Conservation (phyloP, 1,139 yeast species). For the Yamadazyma pseudoaaseri region DNA sequence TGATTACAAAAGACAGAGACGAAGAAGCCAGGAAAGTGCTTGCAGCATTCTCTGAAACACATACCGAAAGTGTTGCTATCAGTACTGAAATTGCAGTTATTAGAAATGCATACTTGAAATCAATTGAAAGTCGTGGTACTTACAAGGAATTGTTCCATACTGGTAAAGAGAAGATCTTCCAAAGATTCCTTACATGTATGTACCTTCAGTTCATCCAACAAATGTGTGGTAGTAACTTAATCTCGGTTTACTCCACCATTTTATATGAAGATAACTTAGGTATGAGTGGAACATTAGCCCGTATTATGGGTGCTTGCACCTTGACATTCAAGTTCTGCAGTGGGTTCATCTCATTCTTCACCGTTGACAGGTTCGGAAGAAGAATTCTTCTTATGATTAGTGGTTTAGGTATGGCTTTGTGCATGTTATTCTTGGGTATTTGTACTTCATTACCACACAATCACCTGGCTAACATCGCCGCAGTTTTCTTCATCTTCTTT, state of each 20-base stretch:
- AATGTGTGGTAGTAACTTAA: conserved; percentile 35
- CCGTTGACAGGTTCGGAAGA: conserved; percentile 55
- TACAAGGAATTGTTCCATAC: conserved; percentile 25
- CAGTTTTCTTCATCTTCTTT: conserved; percentile 32
- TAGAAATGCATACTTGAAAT: conserved; percentile 1
- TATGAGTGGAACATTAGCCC: conserved; percentile 31
- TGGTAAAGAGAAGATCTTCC: conserved; percentile 42
- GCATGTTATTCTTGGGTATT: conserved; percentile 27
- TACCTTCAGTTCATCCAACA: conserved; percentile 44
- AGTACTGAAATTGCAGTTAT: conserved; percentile 6
- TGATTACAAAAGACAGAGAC: conserved; percentile 31
- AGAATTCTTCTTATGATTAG: conserved; percentile 49
- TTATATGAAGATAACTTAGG: conserved; percentile 40
- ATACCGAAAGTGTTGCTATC: conserved; percentile 1
- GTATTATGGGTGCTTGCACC: conserved; percentile 31
- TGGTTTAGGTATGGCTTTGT: conserved; percentile 43
- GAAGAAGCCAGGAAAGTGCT: conserved; percentile 40
- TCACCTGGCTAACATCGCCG: conserved; percentile 14
- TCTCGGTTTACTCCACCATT: conserved; percentile 35
- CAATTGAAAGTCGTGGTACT: conserved; percentile 18
- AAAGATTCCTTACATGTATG: conserved; percentile 41
- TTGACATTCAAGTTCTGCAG: conserved; percentile 34
- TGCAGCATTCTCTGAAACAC: conserved; percentile 8
- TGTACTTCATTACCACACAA: conserved; percentile 7
- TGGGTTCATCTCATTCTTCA: conserved; percentile 39